Conservation (phyloP, 371 early-diverging fungal genomes). For the Saksenaea oblongispora region DNA sequence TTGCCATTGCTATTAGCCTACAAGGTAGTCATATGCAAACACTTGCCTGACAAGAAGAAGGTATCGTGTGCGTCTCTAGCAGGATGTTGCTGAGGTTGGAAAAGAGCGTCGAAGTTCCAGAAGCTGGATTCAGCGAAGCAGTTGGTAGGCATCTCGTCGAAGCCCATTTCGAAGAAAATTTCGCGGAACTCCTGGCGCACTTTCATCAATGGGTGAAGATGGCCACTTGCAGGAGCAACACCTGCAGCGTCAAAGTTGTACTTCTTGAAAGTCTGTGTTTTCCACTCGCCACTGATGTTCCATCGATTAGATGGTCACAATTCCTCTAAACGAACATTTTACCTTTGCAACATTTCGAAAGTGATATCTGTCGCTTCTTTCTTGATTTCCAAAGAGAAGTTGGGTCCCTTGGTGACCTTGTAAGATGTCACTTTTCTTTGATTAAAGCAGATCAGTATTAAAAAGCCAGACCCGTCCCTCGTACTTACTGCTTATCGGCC, state of each 20-base stretch:
- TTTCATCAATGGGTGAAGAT: slow-evolving; percentile 99
- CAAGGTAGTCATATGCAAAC: too few relatives aligned
- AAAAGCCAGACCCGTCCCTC: not conserved
- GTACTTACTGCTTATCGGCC: slow-evolving; percentile 69
- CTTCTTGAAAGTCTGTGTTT: slow-evolving; percentile 91
- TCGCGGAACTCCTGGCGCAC: slow-evolving; percentile 99
- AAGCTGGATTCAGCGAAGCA: slow-evolving; percentile 98
- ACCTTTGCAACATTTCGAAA: slow-evolving; percentile 88
- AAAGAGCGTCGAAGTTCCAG: slow-evolving; percentile 99
- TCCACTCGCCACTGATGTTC: slow-evolving; percentile 83
- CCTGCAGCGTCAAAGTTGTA: slow-evolving; percentile 98
- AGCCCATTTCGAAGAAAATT: slow-evolving; percentile 99
- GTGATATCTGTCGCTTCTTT: slow-evolving; percentile 97
- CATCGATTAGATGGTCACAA: not conserved
- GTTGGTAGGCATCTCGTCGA: slow-evolving; percentile 99
- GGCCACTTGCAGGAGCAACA: slow-evolving; percentile 84
- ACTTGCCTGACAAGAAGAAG: slow-evolving; percentile 87
- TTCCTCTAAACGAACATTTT: slow-evolving; percentile 11
- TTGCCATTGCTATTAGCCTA: not conserved
- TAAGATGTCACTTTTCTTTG: slow-evolving; percentile 84
- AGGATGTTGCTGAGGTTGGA: slow-evolving; percentile 99
- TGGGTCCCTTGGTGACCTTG: slow-evolving; percentile 84
- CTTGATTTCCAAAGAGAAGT: slow-evolving; percentile 81
- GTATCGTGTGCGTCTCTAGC: slow-evolving; percentile 99
- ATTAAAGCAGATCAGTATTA: slow-evolving; percentile 9